Conservation (phyloP, 2,329 filamentous ascomycete genomes). For the Aspergillus fischeri region DNA sequence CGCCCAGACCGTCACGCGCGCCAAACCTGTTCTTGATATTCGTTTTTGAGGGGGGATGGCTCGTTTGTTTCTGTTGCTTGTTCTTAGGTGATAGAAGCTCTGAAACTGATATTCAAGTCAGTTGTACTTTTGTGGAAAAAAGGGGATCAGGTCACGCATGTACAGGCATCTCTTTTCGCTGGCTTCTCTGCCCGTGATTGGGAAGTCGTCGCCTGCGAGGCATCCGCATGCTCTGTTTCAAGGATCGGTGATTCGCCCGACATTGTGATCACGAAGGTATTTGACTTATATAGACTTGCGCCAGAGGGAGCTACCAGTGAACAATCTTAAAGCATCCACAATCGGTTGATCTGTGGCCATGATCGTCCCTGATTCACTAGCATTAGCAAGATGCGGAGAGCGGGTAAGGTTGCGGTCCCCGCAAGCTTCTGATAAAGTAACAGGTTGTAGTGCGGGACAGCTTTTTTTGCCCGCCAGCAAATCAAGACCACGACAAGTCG, state of each 20-base stretch:
- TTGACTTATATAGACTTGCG: not conserved
- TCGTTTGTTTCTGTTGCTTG: conserved; percentile 33
- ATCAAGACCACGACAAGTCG: not conserved
- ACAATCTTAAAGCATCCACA: not conserved
- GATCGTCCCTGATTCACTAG: not conserved
- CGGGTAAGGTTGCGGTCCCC: conserved; percentile 3
- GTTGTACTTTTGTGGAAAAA: not conserved
- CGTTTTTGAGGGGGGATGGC: conserved; percentile 13
- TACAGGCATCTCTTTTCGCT: conserved; percentile 38
- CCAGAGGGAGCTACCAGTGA: not conserved
- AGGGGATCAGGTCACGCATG: conserved; percentile 3
- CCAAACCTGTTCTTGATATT: conserved; percentile 34
- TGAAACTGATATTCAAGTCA: conserved; percentile 39
- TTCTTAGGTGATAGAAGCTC: conserved; percentile 53
- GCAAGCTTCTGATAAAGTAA: conserved; percentile 7
- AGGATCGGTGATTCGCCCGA: conserved; percentile 1
- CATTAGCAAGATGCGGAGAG: conserved; percentile 6
- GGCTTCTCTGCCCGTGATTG: conserved; percentile 9
- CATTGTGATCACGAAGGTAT: not conserved
- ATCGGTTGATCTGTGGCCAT: not conserved
- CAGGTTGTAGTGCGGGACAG: conserved; percentile 32
- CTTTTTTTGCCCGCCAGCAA: conserved; percentile 9
- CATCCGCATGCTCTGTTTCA: conserved; percentile 8
- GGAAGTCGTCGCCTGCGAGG: conserved; percentile 1
- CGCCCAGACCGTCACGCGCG: conserved; percentile 58